These are phyloP conservation scores for Pythium plurisporium DNA, from an alignment of 352 stramenopile genomes.

Conservation along the genomic window DNA sequence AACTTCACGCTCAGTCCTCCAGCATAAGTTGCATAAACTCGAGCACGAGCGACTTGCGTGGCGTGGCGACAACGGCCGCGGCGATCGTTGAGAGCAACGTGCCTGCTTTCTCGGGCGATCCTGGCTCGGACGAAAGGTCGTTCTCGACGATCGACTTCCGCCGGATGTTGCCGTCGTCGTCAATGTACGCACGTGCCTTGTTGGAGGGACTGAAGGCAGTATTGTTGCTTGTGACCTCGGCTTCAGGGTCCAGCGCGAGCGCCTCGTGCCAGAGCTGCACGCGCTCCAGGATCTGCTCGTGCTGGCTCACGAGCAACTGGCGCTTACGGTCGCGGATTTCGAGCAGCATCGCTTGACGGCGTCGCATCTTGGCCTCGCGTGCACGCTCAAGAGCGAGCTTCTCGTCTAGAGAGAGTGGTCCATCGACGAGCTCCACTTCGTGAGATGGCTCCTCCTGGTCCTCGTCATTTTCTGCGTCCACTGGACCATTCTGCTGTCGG, in stretches of 20 bases:
- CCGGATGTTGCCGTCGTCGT: slow-evolving; percentile 32
- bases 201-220: slow-evolving; percentile 24
- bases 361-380: slow-evolving; percentile 16
- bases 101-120: background rate
- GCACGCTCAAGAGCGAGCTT: slow-evolving; percentile 7
- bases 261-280: slow-evolving; percentile 31
- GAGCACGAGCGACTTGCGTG: slow-evolving; percentile 23
- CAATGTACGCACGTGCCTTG: slow-evolving; percentile 27
- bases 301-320: slow-evolving; percentile 19
- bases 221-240: slow-evolving; percentile 28
- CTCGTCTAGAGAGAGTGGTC: background rate
- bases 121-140: background rate
- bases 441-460: background rate
- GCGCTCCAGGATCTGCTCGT: slow-evolving; percentile 19
- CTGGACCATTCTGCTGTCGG: no score
- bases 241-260: slow-evolving; percentile 22
- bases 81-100: background rate
- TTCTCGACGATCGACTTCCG: slow-evolving; percentile 16
- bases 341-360: slow-evolving; percentile 21
- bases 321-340: slow-evolving; percentile 25
- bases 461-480: background rate
- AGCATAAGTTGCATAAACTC: slow-evolving; percentile 32
- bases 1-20: no score
- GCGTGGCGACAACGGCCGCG: background rate
- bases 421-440: background rate